A percentile compares a stretch with the other conserved stretches of the same genome.
phyloP scores from a whole-genome alignment of 116 monocot species.

The Phalaenopsis hybrid region DNA sequence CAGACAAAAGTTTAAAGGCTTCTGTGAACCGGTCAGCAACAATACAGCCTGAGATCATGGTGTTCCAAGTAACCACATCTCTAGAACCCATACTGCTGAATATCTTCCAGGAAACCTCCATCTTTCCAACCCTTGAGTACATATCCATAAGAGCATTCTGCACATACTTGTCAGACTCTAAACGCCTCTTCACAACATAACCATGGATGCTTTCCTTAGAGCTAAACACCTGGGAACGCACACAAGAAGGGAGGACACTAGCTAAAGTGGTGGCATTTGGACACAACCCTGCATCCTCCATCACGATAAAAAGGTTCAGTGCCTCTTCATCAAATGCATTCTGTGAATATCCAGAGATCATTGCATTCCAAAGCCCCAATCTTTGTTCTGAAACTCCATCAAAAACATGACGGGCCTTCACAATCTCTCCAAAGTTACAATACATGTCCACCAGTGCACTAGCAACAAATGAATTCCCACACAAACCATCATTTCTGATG shows the following conservation, averaged over 20 bases:
- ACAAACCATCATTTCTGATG: conserved; percentile 43
- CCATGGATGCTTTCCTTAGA: conserved; percentile 74
- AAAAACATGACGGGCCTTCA: conserved; percentile 50
- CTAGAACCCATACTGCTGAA: conserved; percentile 48
- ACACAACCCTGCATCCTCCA: conserved; percentile 51
- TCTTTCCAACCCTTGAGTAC: conserved; percentile 66
- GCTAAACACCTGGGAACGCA: conserved; percentile 44
- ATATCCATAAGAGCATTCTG: conserved; percentile 91
- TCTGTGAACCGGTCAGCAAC: conserved; percentile 25
- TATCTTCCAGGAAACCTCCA: conserved; percentile 46
- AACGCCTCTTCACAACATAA: conserved; percentile 66
- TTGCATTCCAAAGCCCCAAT: conserved; percentile 88
- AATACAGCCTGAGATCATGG: conserved; percentile 62
- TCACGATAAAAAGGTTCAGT: conserved; percentile 52
- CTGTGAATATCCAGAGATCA: conserved; percentile 75
- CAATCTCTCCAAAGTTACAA: conserved; percentile 54
- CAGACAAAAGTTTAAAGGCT: conserved; percentile 49
- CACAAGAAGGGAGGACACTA: conserved; percentile 73
- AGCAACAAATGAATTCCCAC: conserved; percentile 67
- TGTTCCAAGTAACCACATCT: conserved; percentile 93
- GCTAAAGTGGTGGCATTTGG: conserved; percentile 81
- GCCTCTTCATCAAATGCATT: conserved; percentile 61
- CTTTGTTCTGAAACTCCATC: conserved; percentile 33
- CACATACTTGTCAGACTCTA: conserved; percentile 63
- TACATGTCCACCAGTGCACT: conserved; percentile 91